phyloP scores from a whole-genome alignment of 371 early-diverging fungal genomes.

The Rhizopus delemar region DNA sequence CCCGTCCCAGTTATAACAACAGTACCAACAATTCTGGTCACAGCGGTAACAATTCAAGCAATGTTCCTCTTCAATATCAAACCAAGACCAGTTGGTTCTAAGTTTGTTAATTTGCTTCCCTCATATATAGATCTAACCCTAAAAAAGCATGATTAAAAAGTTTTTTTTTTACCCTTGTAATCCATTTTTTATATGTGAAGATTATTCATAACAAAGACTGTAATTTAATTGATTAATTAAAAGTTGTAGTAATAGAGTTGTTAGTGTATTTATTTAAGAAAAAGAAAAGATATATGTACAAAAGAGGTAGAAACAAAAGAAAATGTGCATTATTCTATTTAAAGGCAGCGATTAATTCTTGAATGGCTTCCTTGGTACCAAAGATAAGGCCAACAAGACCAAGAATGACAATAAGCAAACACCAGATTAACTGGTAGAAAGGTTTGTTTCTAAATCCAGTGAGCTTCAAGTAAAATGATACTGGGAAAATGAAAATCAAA shows the following conservation, averaged over 20 bases:
- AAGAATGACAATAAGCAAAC: constrained; percentile 57
- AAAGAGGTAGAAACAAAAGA: neutral
- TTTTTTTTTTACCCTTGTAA: neutral
- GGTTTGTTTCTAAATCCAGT: constrained; percentile 67
- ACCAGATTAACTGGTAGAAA: constrained; percentile 59
- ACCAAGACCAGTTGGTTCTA: constrained; percentile 78
- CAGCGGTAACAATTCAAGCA: constrained; percentile 20
- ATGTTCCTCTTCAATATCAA: constrained; percentile 51
- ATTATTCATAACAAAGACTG: neutral
- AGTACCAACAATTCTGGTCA: constrained; percentile 3
- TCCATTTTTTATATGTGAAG: neutral
- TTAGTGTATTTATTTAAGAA: constrained; percentile 7
- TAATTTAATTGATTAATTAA: neutral
- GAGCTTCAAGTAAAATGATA: constrained; percentile 76
- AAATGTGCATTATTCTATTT: constrained; percentile 7
- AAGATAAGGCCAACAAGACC: constrained; percentile 76
- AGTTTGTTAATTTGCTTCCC: constrained; percentile 10
- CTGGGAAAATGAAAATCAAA: constrained; percentile 83
- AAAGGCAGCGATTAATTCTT: constrained; percentile 48
- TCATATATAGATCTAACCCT: neutral
- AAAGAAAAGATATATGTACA: constrained; percentile 5
- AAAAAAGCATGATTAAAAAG: constrained; percentile 2
- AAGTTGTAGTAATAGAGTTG: neutral
- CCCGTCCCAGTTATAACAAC: constrained; percentile 9
- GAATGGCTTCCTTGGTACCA: constrained; percentile 73